phyloP scores from a whole-genome alignment of 2,329 filamentous ascomycete species.

The Celoporthe dispersa region DNA sequence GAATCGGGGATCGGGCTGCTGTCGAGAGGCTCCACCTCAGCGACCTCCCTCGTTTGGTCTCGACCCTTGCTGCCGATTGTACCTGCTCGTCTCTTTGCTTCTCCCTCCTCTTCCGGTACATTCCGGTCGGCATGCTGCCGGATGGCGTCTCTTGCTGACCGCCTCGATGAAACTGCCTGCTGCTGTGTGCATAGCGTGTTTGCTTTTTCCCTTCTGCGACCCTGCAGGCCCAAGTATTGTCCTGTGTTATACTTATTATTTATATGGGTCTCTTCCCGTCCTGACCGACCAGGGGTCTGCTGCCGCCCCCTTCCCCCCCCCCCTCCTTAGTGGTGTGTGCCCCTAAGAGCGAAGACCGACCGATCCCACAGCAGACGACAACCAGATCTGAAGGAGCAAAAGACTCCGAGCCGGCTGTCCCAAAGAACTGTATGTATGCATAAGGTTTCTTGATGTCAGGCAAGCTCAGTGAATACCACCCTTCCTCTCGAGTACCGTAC shows the following conservation, averaged over 20 bases:
- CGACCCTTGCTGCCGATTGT: slow-evolving; percentile 4
- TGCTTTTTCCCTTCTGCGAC: slow-evolving; percentile 15
- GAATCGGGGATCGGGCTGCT: slow-evolving; percentile 28
- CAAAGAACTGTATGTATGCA: slow-evolving; percentile 5
- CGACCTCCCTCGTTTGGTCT: slow-evolving; percentile 20
- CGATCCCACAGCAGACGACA: not conserved
- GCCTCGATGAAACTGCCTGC: not conserved
- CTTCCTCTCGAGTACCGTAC: slow-evolving; percentile 20
- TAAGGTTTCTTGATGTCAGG: slow-evolving; percentile 17
- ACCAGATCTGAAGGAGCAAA: not conserved
- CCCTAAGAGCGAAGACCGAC: slow-evolving; percentile 3
- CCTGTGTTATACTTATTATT: slow-evolving; percentile 2
- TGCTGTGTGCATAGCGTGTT: slow-evolving; percentile 16
- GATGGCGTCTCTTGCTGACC: slow-evolving; percentile 4
- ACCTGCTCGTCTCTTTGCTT: slow-evolving; percentile 7
- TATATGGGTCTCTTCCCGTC: slow-evolving; percentile 7
- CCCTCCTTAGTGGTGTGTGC: not conserved
- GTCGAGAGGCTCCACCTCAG: slow-evolving; percentile 19
- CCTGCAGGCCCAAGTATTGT: slow-evolving; percentile 6
- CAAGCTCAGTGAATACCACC: slow-evolving; percentile 19
- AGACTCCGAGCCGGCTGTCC: slow-evolving; percentile 4
- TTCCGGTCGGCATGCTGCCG: slow-evolving; percentile 10
- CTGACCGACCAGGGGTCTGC: slow-evolving; percentile 6
- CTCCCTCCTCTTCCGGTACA: not conserved
- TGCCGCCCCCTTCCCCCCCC: too few relatives aligned